phyloP scores from a whole-genome alignment of 768 basidiomycete species.

The Serendipita sp. region DNA sequence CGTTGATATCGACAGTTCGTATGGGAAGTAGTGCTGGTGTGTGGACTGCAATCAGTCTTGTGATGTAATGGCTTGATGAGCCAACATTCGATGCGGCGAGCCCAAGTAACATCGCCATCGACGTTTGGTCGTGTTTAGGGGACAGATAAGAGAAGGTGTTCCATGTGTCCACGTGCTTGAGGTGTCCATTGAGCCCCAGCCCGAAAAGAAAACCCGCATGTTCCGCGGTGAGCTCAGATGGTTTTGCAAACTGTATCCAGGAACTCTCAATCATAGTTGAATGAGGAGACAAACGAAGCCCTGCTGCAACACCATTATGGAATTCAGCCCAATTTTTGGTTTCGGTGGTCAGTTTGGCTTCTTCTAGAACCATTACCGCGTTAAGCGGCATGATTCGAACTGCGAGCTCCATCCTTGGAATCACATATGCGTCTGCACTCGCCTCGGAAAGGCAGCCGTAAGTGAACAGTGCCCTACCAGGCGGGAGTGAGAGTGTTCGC shows the following conservation, averaged over 20 bases:
- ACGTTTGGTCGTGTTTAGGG: constrained; percentile 89
- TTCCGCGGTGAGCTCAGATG: constrained; percentile 73
- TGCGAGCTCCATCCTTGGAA: constrained; percentile 64
- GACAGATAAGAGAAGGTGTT: constrained; percentile 92
- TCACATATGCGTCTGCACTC: constrained; percentile 59
- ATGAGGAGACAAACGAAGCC: constrained; percentile 64
- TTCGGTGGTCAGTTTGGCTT: constrained; percentile 58
- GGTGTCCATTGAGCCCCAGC: constrained; percentile 80
- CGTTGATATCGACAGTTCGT: constrained; percentile 74
- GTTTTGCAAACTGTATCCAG: constrained; percentile 94
- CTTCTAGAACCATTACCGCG: constrained; percentile 43
- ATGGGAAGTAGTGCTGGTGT: constrained; percentile 84
- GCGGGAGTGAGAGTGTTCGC: constrained; percentile 75
- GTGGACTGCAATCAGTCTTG: constrained; percentile 81
- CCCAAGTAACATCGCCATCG: constrained; percentile 86
- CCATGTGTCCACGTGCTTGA: constrained; percentile 82
- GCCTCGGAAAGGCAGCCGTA: constrained; percentile 68
- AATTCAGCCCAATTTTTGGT: constrained; percentile 88
- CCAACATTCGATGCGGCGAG: constrained; percentile 82
- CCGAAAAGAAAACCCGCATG: constrained; percentile 96
- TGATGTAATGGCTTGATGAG: constrained; percentile 71
- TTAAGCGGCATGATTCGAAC: constrained; percentile 63
- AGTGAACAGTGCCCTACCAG: constrained; percentile 84
- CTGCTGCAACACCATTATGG: constrained; percentile 92
- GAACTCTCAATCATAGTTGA: constrained; percentile 70